Evolutionary conservation across 352 stramenopile genomes (phyloP).

Genomic region (Globisporangium acanthophoron): DNA sequence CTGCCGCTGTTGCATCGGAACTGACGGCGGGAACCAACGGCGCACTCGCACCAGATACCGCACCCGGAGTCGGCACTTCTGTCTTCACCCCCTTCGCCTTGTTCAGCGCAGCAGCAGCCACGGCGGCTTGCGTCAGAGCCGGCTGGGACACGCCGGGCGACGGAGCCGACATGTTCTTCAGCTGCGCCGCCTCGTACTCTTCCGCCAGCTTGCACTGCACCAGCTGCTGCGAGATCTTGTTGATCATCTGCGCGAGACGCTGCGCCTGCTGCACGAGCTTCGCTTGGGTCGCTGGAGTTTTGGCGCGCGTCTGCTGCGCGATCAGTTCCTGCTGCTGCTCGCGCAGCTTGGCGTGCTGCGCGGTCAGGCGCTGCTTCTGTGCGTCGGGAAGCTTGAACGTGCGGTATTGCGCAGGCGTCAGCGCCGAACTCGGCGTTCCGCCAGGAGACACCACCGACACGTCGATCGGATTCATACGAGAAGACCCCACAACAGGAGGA

Average conservation of each 20-base stretch:
- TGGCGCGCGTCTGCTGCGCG: constrained; percentile 62
- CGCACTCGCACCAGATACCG: constrained; percentile 11
- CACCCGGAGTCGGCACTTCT: constrained; percentile 11
- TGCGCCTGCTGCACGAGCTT: constrained; percentile 75
- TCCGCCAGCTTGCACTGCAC: constrained; percentile 80
- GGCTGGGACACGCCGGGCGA: constrained; percentile 20
- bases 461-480: constrained; percentile 47
- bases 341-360: constrained; percentile 62
- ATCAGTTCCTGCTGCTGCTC: constrained; percentile 81
- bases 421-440: constrained; percentile 24
- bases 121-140: constrained; percentile 18
- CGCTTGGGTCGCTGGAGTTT: constrained; percentile 59
- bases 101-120: constrained; percentile 23
- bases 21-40: not conserved
- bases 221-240: constrained; percentile 83
- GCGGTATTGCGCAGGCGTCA: constrained; percentile 69
- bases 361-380: constrained; percentile 64
- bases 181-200: constrained; percentile 65
- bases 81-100: constrained; percentile 31
- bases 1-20: constrained; percentile 3
- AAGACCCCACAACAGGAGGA: constrained; percentile 23
- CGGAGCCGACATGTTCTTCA: constrained; percentile 35
- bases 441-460: constrained; percentile 26
- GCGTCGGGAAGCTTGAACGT: constrained; percentile 63
- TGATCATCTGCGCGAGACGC: constrained; percentile 75